Base-by-base conservation (phyloP, 352 stramenopile genomes). In the Globisporangium heterothallicum region DNA sequence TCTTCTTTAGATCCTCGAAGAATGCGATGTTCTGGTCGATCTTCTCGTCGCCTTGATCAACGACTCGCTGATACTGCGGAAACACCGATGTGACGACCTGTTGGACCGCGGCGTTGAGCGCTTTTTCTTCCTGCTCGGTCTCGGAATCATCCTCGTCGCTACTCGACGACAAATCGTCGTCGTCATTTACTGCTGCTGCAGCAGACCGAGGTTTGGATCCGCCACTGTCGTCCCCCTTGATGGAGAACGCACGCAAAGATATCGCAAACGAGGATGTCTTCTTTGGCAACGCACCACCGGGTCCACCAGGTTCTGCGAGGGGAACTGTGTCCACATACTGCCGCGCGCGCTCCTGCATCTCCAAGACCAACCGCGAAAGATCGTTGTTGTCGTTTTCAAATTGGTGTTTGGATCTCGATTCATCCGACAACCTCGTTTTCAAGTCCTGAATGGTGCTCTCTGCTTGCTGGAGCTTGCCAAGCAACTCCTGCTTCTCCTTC, bases 341-440 rank as follows among this genome's bases (percentile, higher is more conserved):
- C 40, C 56, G 71, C 19, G 34, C 68, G 21, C 71, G 74, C 36
- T 62, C 47, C 53, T 85, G 66, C 18, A 88, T 24, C 7, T 85
- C 74, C 1, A 68, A 57, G 5, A 86, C 63, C 19, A 80, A 74
- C 14, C 59, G 58, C 26, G 52, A 56, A 0, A 88, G 67, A 26
- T 82, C 74, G 9, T 58, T 60, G 58, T 88, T 86, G 45, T 88
- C 78, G 6, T 49, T 38, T 56, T 88, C 68, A 30, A 85, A 68
- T 27, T 73, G 63, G 22, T 64, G 56, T 8, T 67, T 66, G 10
- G 52, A 55, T 13, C 58, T 26, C 2, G 35, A 64, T 32, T 62
- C 56, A 8, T 67, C 53, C 13, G 43, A 35, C 12, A 74, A 43
- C 16, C 52, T 56, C 1, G 25, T 52, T 42, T 78, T 53, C 5